phyloP scores from a whole-genome alignment of 768 basidiomycete genomes.

The Mrakia gelida region DNA sequence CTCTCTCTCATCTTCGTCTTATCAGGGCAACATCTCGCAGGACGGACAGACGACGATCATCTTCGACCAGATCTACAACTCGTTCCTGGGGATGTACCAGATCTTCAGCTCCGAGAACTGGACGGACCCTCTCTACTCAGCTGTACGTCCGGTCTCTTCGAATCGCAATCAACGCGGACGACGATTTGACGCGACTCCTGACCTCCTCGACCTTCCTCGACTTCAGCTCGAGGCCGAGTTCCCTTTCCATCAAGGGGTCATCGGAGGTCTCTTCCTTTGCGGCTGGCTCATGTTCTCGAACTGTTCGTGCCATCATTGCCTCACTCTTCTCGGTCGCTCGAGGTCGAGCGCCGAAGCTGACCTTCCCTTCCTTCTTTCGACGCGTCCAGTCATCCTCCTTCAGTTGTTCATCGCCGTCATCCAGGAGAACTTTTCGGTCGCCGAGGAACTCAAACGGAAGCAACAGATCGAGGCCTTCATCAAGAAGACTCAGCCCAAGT shows the following conservation, averaged over 20 bases:
- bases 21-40: constrained; percentile 59
- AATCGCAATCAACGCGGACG: neutral
- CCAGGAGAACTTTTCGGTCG: constrained; percentile 72
- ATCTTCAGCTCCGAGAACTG: constrained; percentile 93
- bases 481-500: constrained; percentile 48
- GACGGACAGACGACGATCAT: constrained; percentile 54
- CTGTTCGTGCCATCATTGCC: constrained; percentile 50
- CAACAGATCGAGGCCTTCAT: constrained; percentile 66
- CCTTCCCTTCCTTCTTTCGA: neutral
- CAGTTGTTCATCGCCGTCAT: constrained; percentile 98
- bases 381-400: constrained; percentile 41
- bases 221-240: constrained; percentile 55
- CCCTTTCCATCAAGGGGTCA: constrained; percentile 61
- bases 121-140: constrained; percentile 41
- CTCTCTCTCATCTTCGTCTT: neutral
- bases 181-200: constrained; percentile 34
- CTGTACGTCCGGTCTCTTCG: neutral
- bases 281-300: constrained; percentile 89
- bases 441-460: constrained; percentile 80
- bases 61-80: constrained; percentile 75
- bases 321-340: neutral
- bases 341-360: neutral
- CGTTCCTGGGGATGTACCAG: constrained; percentile 78
- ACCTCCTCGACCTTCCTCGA: neutral
- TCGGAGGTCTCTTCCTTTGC: constrained; percentile 67